Conservation (phyloP, 306 rosid genomes). For the cucumber (Cucumis sativus) region DNA sequence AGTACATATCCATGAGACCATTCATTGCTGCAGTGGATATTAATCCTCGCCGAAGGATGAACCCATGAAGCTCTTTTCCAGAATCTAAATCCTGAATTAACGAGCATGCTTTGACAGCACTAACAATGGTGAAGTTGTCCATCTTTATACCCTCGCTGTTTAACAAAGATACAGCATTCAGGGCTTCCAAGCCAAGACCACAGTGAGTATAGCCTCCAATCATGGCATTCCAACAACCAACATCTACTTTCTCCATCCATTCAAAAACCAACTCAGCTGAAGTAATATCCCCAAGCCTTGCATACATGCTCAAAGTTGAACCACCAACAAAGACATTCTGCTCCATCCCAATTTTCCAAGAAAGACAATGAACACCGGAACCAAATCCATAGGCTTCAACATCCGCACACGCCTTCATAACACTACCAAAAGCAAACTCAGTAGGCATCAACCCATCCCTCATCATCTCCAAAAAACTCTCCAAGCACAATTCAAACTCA, state of each 20-base stretch:
- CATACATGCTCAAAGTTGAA: constrained; percentile 43
- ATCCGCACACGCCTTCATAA: constrained; percentile 30
- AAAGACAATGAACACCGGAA: constrained; percentile 27
- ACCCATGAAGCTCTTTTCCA: constrained; percentile 37
- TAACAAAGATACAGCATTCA: constrained; percentile 23
- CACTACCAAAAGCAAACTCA: constrained; percentile 40
- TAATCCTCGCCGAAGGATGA: constrained; percentile 24
- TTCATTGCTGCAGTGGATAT: constrained; percentile 21
- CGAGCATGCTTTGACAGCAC: constrained; percentile 41
- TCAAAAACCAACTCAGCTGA: constrained; percentile 33
- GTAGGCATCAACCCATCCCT: constrained; percentile 32
- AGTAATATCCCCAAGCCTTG: constrained; percentile 30
- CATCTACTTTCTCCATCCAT: constrained; percentile 19
- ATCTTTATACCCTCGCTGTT: constrained; percentile 17
- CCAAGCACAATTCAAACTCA: constrained; percentile 28
- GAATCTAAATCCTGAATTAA: constrained; percentile 13
- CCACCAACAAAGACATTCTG: constrained; percentile 24
- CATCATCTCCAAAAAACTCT: constrained; percentile 24
- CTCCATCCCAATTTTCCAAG: constrained; percentile 33
- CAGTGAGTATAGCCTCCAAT: constrained; percentile 35
- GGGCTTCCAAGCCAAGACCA: constrained; percentile 26
- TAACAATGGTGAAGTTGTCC: constrained; percentile 40
- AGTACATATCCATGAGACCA: constrained; percentile 39
- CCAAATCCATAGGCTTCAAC: constrained; percentile 23
- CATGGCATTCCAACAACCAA: constrained; percentile 50